phyloP scores from a whole-genome alignment of 495 filamentous ascomycete genomes.

The Penicillium malachiteum region DNA sequence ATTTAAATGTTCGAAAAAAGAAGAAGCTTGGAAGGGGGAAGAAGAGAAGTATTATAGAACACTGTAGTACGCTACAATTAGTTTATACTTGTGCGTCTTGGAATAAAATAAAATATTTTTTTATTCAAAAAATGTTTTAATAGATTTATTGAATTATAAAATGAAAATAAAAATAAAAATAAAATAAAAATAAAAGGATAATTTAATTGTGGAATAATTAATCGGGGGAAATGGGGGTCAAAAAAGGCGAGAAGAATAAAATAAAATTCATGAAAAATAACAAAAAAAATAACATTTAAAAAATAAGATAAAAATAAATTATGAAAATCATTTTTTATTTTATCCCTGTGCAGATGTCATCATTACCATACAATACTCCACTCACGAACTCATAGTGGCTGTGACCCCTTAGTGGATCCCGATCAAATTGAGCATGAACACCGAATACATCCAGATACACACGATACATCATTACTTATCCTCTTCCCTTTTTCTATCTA shows the following conservation, averaged over 20 bases:
- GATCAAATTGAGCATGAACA: too few species aligned
- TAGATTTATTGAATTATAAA: slow-evolving; percentile 3
- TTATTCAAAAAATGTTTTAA: slow-evolving; percentile 4
- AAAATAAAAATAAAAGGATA: neutral
- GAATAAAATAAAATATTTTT: neutral
- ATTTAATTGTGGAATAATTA: too few species aligned
- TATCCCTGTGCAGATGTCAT: too few species aligned
- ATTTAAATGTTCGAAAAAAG: slow-evolving; percentile 10
- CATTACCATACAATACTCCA: too few species aligned
- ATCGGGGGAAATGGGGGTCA: too few species aligned
- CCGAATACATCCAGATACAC: too few species aligned
- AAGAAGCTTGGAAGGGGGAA: slow-evolving; percentile 9
- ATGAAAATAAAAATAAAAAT: slow-evolving; percentile 12
- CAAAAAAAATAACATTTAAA: slow-evolving; percentile 3
- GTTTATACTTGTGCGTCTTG: slow-evolving; percentile 5
- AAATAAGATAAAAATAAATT: too few species aligned
- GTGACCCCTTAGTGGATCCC: too few species aligned
- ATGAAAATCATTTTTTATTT: too few species aligned
- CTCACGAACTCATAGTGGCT: too few species aligned
- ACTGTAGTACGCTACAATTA: slow-evolving; percentile 17
- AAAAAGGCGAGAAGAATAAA: slow-evolving; percentile 9
- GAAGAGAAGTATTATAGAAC: slow-evolving; percentile 31
- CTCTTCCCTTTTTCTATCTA: neutral
- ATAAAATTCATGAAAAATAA: slow-evolving; percentile 11
- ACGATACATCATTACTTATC: too few species aligned